Evolutionary conservation across 805 yeast species (phyloP), one percentile per base, ranked within the genome.

Genomic region (Candida nitratophila): DNA sequence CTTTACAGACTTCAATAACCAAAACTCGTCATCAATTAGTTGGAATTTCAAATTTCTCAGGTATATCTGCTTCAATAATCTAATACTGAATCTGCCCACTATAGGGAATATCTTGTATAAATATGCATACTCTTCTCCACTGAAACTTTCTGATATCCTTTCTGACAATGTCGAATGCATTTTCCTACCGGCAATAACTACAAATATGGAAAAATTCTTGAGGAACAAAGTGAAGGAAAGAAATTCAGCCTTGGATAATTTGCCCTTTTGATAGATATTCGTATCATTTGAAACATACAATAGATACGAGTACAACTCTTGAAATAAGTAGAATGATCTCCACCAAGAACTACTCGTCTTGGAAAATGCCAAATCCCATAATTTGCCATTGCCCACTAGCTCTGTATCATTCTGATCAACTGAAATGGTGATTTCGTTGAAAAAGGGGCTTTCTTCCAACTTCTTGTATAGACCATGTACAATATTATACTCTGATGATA

Each of bases 271-370:
- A 44, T 75, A 72, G 39, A 81, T 61, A 50, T 81, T 90, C 11
- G 66, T 62, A 54, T 86, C 95, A 50, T 78, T 82, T 2, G 86
- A 74, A 9, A 85, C 77, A 22, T 77, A 71, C 36, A 85, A 60
- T 76, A 85, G 76, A 52, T 80, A 83, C 1, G 88, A 78, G 47
- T 79, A 73, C 10, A 83, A 55, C 49, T 84, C 87, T 45, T 82
- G 69, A 47, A 80, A 74, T 0, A 81, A 56, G 37, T 65, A 68
- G 2, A 83, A 55, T 45, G 68, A 57, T n/a, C 49, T 54, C 55
- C 68, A 63, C 59, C 69, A 51, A 1, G 41, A 15, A 15, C 48
- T 53, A 37, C 47, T 50, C n/a, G 44, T 39, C 6, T 37, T 41
- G 3, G 47, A 41, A 17, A 54, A 50, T 7, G 50, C 50, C n/a